These are phyloP conservation scores for Lachancea nothofagi DNA, from an alignment of 805 yeast species.

Conservation along the genomic window DNA sequence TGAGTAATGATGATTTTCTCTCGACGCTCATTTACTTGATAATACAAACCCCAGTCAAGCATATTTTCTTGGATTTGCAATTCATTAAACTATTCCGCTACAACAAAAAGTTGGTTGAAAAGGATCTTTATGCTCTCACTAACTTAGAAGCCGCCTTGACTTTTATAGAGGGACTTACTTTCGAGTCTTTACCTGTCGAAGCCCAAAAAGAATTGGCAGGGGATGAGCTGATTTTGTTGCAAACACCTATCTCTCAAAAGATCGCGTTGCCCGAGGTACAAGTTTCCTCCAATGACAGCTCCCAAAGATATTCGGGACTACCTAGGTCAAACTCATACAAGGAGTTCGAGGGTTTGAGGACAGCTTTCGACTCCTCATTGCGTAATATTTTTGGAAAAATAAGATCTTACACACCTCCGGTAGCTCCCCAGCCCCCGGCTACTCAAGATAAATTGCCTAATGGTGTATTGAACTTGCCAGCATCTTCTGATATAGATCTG, in stretches of 20 bases:
- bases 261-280: conserved; percentile 18
- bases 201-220: conserved; percentile 16
- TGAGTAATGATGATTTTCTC: conserved; percentile 31
- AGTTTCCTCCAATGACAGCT: neutral
- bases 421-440: conserved; percentile 1
- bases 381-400: conserved; percentile 29
- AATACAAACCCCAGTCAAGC: conserved; percentile 21
- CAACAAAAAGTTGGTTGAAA: conserved; percentile 30
- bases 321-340: conserved; percentile 25
- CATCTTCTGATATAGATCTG: conserved; percentile 1
- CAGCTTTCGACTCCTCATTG: conserved; percentile 29
- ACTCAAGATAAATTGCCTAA: neutral
- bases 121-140: conserved; percentile 31
- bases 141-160: conserved; percentile 32
- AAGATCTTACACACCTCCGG: conserved; percentile 31
- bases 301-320: conserved; percentile 14
- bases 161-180: conserved; percentile 30
- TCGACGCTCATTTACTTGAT: conserved; percentile 29
- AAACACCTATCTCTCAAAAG: conserved; percentile 18
- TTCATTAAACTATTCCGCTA: conserved; percentile 31
- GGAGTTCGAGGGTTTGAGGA: conserved; percentile 26
- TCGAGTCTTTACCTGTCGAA: conserved; percentile 14
- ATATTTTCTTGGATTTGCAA: conserved; percentile 26
- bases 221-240: conserved; percentile 16
- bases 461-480: neutral